These are phyloP conservation scores for Rhodotorula kratochvilovae DNA, from an alignment of 768 basidiomycete species.

Conservation along the genomic window DNA sequence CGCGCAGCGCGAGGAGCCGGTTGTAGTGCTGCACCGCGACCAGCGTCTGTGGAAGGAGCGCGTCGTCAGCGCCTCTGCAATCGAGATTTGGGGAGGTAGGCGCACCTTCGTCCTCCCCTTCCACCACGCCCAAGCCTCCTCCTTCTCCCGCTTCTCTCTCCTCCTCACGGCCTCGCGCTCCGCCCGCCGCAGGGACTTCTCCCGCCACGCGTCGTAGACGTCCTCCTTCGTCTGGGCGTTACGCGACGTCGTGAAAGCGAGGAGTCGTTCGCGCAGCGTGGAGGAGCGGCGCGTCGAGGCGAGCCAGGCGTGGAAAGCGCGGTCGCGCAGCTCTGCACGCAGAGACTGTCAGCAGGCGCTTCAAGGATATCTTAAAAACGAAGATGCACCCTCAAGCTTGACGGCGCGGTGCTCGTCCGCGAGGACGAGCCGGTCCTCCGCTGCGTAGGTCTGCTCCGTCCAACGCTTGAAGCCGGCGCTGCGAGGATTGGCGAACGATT, in stretches of 20 bases:
- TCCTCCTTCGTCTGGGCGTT: background rate
- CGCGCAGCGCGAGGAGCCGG: background rate
- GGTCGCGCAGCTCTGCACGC: constrained; percentile 17
- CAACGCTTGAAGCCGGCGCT: constrained; percentile 11
- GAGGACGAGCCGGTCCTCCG: background rate
- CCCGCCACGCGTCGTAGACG: constrained; percentile 7
- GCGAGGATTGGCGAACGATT: background rate
- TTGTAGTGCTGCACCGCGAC: constrained; percentile 1
- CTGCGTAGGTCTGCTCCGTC: background rate
- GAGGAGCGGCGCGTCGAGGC: background rate
- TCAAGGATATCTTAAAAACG: background rate
- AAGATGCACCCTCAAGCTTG: constrained; percentile 20
- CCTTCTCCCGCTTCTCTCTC: background rate
- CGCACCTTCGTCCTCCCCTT: constrained; percentile 9
- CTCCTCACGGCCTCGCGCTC: background rate
- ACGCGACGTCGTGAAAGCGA: background rate
- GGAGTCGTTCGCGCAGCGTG: background rate
- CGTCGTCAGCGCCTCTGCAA: background rate
- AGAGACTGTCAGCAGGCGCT: background rate
- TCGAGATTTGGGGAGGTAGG: background rate
- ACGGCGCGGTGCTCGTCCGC: constrained; percentile 8
- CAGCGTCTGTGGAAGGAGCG: background rate
- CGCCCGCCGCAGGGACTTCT: background rate
- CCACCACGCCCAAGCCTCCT: constrained; percentile 5
- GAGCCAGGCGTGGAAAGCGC: constrained; percentile 20